A percentile compares a stretch with the other conserved stretches of the same genome.
Conservation (phyloP, 306 rosid genomes). For the Prunus kanzakura region DNA sequence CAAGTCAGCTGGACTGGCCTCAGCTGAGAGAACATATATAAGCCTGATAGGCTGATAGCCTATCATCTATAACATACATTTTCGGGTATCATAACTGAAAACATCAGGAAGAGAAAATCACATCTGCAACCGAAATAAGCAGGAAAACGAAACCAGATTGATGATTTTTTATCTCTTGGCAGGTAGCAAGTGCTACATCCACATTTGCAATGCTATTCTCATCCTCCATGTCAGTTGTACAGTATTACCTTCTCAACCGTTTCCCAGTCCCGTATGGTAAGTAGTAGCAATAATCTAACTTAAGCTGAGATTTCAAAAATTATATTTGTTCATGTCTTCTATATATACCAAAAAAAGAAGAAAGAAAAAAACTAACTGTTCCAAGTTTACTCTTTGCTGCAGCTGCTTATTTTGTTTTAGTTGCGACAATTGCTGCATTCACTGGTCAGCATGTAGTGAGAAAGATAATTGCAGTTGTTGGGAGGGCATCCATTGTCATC, state of each 20-base stretch:
- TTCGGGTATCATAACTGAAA: not conserved
- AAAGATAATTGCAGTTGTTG: conserved; percentile 54
- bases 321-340: not conserved
- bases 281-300: not conserved
- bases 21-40: too few relatives aligned
- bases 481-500: conserved; percentile 74
- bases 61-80: not conserved
- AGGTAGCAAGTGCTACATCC: conserved; percentile 86
- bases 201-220: conserved; percentile 74
- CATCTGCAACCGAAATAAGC: not conserved
- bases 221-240: conserved; percentile 79
- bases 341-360: too few relatives aligned
- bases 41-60: not conserved
- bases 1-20: too few relatives aligned
- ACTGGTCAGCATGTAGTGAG: conserved; percentile 74
- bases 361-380: not conserved
- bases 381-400: conserved; percentile 23
- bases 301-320: not conserved
- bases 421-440: conserved; percentile 74
- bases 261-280: conserved; percentile 79
- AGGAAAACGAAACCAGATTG: not conserved
- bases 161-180: conserved; percentile 10
- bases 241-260: conserved; percentile 62
- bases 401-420: conserved; percentile 62
- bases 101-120: not conserved